A percentile compares a stretch with the other conserved stretches of the same genome.
Conservation (phyloP, 2,329 filamentous ascomycete species). For the Scedosporium aurantiacum region DNA sequence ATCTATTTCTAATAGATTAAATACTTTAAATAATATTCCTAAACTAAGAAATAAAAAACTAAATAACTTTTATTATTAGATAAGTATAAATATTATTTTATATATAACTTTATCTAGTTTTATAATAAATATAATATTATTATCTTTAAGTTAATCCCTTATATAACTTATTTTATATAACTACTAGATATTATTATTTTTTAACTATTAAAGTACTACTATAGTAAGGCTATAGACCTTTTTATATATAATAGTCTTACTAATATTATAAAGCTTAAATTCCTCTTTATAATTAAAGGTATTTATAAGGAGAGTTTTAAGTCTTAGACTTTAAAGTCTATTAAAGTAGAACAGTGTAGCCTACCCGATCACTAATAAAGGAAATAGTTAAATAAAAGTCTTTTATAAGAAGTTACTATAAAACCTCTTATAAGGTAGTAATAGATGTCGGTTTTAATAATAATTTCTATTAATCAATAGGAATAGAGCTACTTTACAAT, state of each 20-base stretch:
- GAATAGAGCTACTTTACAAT: not conserved
- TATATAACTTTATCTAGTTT: not conserved
- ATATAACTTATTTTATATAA: conserved; percentile 6
- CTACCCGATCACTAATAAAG: not conserved
- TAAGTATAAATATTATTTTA: conserved; percentile 6
- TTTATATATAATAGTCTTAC: not conserved
- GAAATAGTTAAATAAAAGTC: too few species aligned
- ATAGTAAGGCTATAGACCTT: not conserved
- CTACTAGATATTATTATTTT: conserved; percentile 5
- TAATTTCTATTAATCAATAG: not conserved
- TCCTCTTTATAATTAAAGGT: not conserved
- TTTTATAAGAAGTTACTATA: too few species aligned
- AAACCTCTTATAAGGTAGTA: not conserved
- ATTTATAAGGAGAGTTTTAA: too few species aligned
- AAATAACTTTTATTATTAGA: conserved; percentile 6
- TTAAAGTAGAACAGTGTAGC: not conserved
- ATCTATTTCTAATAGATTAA: conserved; percentile 2
- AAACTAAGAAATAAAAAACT: not conserved
- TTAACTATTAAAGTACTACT: conserved; percentile 3
- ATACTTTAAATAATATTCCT: conserved; percentile 5
- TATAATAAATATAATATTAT: conserved; percentile 4
- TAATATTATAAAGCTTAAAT: not conserved
- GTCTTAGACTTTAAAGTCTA: not conserved
- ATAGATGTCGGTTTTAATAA: not conserved
- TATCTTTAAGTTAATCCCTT: conserved; percentile 1